A percentile compares a stretch with the other conserved stretches of the same genome.
These are phyloP conservation scores for Leccinum griseonigrum DNA, from an alignment of 1,284 basidiomycete species.

Conservation along the genomic window DNA sequence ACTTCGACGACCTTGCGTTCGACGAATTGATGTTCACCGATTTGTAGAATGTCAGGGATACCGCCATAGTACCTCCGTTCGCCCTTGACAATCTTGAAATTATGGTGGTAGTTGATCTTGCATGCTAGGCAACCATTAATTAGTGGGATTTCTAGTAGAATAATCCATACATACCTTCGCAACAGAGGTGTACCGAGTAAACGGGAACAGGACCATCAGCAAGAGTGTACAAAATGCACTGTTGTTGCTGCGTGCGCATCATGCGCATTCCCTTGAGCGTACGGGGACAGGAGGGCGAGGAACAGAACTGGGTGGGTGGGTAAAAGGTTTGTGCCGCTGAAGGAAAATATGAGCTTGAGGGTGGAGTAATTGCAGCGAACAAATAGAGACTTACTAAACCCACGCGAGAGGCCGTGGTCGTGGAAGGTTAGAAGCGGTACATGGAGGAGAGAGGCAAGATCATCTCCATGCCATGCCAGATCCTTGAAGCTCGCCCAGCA, in stretches of 20 bases:
- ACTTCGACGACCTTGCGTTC: not conserved
- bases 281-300: no score
- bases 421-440: not conserved
- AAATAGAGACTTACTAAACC: not conserved
- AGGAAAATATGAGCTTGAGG: no score
- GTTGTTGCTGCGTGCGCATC: no score
- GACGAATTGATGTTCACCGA: slow-evolving; percentile 12
- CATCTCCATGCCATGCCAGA: not conserved
- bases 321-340: no score
- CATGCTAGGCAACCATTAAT: not conserved
- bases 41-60: not conserved
- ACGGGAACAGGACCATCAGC: no score
- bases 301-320: no score
- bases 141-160: no score
- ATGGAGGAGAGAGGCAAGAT: not conserved
- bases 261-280: no score
- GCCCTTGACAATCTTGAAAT: slow-evolving; percentile 9
- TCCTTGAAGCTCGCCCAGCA: slow-evolving; percentile 3
- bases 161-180: no score
- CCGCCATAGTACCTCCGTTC: slow-evolving; percentile 11
- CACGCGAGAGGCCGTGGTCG: not conserved
- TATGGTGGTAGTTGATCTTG: slow-evolving; percentile 8
- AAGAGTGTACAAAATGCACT: no score
- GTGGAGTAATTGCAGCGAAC: not conserved
- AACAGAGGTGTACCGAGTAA: no score